Percentiles rank a stretch among this genome's conserved stretches.
Evolutionary conservation across 2,329 filamentous ascomycete species (phyloP).

Genomic region (Ascocoryne sarcoides): DNA sequence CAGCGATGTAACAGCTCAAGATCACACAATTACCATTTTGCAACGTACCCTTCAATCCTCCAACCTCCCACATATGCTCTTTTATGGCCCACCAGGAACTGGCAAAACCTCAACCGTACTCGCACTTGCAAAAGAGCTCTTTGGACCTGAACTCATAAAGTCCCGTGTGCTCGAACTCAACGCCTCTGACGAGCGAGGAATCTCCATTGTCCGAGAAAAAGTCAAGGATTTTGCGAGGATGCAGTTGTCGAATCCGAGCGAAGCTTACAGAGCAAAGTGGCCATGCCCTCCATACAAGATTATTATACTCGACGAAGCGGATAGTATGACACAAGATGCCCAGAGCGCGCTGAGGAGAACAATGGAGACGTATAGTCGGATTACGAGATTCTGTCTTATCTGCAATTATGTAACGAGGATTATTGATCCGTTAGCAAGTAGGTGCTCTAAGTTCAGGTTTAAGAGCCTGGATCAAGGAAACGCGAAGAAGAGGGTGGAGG

Average conservation of each 20-base stretch:
- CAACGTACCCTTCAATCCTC: conserved; percentile 89
- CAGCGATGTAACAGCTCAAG: conserved; percentile 91
- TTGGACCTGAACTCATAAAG: conserved; percentile 88
- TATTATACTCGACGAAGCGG: conserved; percentile 94
- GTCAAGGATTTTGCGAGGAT: conserved; percentile 97
- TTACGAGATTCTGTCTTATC: conserved; percentile 93
- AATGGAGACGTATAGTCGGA: conserved; percentile 97
- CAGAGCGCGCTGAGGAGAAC: conserved; percentile 86
- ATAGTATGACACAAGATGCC: conserved; percentile 98
- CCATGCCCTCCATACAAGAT: conserved; percentile 98
- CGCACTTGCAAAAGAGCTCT: conserved; percentile 93
- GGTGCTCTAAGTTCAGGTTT: conserved; percentile 96
- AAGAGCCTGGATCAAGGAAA: conserved; percentile 88
- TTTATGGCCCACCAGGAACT: conserved; percentile 94
- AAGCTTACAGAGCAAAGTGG: conserved; percentile 58
- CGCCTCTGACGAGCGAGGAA: conserved; percentile 96
- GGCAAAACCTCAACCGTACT: conserved; percentile 98
- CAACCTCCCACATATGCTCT: conserved; percentile 98
- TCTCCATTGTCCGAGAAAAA: conserved; percentile 93
- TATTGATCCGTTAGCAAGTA: conserved; percentile 86
- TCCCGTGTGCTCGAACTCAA: conserved; percentile 97
- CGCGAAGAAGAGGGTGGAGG: conserved; percentile 66
- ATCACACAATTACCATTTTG: conserved; percentile 90
- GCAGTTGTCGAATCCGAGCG: conserved; percentile 73
- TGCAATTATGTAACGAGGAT: conserved; percentile 99